A percentile compares a stretch with the other conserved stretches of the same genome.
Conservation (phyloP, 1,284 basidiomycete genomes). For the Ustilago sp. region DNA sequence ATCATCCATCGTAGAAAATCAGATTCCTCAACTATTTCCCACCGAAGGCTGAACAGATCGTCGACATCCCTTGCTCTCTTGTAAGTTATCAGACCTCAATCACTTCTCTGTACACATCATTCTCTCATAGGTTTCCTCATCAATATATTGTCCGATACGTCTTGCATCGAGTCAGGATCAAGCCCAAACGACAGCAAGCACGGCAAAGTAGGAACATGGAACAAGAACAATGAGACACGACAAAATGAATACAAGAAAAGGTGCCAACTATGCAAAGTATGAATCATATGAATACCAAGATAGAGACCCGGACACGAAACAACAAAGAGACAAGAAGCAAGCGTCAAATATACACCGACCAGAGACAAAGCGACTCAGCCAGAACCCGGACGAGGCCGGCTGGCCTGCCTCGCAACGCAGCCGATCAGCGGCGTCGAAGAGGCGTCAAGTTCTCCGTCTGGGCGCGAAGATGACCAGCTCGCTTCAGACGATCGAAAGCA, state of each 20-base stretch:
- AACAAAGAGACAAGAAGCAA: neutral
- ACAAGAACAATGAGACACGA: neutral
- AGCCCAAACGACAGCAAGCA: conserved; percentile 9
- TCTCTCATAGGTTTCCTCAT: neutral
- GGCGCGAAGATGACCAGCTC: conserved; percentile 45
- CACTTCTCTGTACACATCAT: neutral
- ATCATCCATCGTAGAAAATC: too few species aligned
- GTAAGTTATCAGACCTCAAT: neutral
- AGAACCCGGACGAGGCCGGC: conserved; percentile 8
- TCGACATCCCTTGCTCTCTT: neutral
- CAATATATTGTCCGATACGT: conserved; percentile 29
- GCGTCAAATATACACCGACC: neutral
- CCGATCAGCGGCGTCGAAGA: conserved; percentile 35
- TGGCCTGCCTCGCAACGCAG: neutral
- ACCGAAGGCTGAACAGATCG: neutral
- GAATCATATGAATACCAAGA: neutral
- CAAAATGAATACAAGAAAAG: neutral
- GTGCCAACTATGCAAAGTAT: neutral
- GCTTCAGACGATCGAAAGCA: conserved; percentile 48
- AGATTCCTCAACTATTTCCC: too few species aligned
- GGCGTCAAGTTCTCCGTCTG: conserved; percentile 46
- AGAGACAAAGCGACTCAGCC: neutral
- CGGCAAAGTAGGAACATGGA: conserved; percentile 6
- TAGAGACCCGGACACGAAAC: neutral
- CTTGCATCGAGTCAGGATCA: neutral